Base-by-base conservation (phyloP, 2,329 filamentous ascomycete genomes). In the Penicillium digitatum region DNA sequence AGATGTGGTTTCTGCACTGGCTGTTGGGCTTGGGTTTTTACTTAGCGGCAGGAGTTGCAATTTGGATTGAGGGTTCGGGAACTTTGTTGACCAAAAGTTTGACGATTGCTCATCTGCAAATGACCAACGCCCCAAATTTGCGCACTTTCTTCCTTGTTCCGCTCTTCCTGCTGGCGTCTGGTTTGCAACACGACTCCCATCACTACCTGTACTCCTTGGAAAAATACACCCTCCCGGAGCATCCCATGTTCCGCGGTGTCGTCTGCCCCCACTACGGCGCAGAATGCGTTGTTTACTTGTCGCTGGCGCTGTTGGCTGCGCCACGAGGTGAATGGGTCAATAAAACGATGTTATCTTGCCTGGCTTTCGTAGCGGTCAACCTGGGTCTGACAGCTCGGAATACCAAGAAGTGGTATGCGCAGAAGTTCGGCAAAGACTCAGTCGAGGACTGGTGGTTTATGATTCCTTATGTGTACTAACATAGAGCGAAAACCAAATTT, bases 181-280 rank as follows among this genome's bases (percentile, higher is more conserved):
- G 81, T 26, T 78, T 88, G 60, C 94, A 99, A 70, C 83, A 93
- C 71, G 79, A 83, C 61, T 89, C 86, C 66, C 89, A 93, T 69
- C 75, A 75, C 52, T 80, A 92, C 64, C 81, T 94, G 20, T 84
- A 86, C 39, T 81, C 82, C 37, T 75, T 94, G 56, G 83, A 84
- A 69, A 93, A 91, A 68, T 97, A 99, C 73, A 88, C 88, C 11
- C 79, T 97, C 24, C 93, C 93, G 0, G 77, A 81, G 2, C 81
- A 87, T 56, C 86, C 87, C 3, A 75, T 88, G 54, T 99, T 97
- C 72, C 78, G 78, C 42, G 78, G 80, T 54, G 73, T 95, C 22
- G 75, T 96, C 37, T 95, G 89, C 64, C 91, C 94, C 18, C 94
- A 99, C 74, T 99, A 97, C 73, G 88, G 88, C 3, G 90, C 87